phyloP scores from a whole-genome alignment of 495 filamentous ascomycete genomes.

The Penicillium canescens region DNA sequence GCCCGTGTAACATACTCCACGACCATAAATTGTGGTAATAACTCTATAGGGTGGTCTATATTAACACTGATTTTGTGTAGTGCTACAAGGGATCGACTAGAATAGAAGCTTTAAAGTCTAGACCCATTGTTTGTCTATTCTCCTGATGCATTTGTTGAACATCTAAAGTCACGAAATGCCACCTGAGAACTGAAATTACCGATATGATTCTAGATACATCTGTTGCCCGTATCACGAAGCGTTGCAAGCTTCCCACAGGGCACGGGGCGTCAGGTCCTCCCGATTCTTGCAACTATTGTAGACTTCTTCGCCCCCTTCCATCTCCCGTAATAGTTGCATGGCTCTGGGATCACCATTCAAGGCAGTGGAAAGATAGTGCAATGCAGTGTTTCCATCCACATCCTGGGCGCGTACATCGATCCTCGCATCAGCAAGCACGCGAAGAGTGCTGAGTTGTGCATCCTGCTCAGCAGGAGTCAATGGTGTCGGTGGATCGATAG shows the following conservation, averaged over 20 bases:
- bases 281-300: neutral
- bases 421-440: neutral
- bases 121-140: too few species aligned
- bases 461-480: neutral
- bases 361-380: neutral
- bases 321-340: neutral
- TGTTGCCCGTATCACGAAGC: too few species aligned
- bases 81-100: too few species aligned
- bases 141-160: too few species aligned
- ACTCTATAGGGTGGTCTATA: too few species aligned
- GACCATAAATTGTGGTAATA: too few species aligned
- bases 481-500: neutral
- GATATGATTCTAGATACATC: too few species aligned
- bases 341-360: neutral
- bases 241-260: neutral
- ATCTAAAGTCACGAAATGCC: too few species aligned
- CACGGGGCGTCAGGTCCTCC: neutral
- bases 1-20: too few species aligned
- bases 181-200: too few species aligned
- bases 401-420: neutral
- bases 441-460: neutral
- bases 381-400: slow-evolving; percentile 1
- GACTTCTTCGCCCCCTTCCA: neutral
- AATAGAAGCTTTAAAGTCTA: too few species aligned
- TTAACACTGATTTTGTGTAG: too few species aligned